Conservation (phyloP, 257 asterid species). For the Jaltomata sinuosa region DNA sequence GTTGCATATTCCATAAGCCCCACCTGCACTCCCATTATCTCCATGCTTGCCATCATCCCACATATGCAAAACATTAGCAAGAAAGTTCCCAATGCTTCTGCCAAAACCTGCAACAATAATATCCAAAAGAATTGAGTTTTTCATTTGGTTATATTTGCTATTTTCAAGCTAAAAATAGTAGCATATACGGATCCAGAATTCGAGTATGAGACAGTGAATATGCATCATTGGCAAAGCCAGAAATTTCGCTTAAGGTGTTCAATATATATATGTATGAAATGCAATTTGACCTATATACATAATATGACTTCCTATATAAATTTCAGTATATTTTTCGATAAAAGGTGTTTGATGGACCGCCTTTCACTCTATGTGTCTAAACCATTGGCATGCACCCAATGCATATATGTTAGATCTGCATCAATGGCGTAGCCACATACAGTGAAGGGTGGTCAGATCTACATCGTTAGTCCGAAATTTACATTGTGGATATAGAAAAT, state of each 20-base stretch:
- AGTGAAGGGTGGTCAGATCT: not conserved
- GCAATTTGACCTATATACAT: too few relatives aligned
- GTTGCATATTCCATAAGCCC: conserved; percentile 72
- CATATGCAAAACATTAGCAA: conserved; percentile 56
- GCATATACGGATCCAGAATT: not conserved
- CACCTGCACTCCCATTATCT: conserved; percentile 32
- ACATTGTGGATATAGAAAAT: not conserved
- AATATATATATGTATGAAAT: not conserved
- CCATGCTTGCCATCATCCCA: conserved; percentile 63
- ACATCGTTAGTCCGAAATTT: not conserved
- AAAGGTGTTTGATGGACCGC: not conserved
- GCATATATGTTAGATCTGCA: not conserved
- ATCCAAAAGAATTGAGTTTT: not conserved
- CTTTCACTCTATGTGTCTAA: not conserved
- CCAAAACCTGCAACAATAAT: conserved; percentile 40
- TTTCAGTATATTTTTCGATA: not conserved
- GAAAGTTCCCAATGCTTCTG: conserved; percentile 74
- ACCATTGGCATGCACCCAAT: not conserved
- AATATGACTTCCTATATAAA: too few relatives aligned
- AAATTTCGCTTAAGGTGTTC: not conserved
- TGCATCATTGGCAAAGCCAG: not conserved
- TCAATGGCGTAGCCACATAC: not conserved
- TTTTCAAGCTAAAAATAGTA: not conserved
- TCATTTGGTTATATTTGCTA: not conserved
- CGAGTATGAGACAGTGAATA: not conserved